Percentiles rank a stretch among this genome's conserved stretches.
Evolutionary conservation across 176 grass and related monocot genomes (phyloP).

Genomic region (Canna indica): DNA sequence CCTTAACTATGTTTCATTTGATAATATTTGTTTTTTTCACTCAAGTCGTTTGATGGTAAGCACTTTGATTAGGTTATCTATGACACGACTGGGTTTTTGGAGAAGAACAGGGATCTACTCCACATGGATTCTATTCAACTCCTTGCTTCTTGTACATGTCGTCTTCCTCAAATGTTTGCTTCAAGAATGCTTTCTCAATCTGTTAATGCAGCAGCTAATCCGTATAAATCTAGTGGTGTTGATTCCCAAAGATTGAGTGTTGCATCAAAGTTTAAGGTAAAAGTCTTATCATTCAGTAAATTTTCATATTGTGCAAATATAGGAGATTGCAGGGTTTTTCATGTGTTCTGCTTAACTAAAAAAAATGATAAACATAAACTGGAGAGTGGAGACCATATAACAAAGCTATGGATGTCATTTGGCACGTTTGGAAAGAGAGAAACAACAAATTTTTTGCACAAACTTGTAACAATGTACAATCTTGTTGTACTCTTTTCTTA

Average conservation of each 20-base stretch:
- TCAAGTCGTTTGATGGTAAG: slow-evolving; percentile 12
- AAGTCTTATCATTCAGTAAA: not conserved
- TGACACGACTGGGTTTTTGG: slow-evolving; percentile 84
- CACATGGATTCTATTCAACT: slow-evolving; percentile 89
- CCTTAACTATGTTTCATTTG: not conserved
- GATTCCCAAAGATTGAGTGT: slow-evolving; percentile 96
- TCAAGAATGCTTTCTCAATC: slow-evolving; percentile 88
- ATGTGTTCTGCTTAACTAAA: not conserved
- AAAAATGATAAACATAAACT: too few relatives aligned
- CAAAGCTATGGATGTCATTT: too few relatives aligned
- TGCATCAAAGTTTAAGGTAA: slow-evolving; percentile 94
- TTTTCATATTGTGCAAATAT: not conserved
- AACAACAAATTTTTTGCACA: too few relatives aligned
- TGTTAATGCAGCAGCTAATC: slow-evolving; percentile 34
- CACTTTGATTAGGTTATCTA: slow-evolving; percentile 52
- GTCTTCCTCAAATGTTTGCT: slow-evolving; percentile 72
- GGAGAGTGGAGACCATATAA: too few relatives aligned
- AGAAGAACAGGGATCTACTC: slow-evolving; percentile 98
- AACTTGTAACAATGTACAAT: too few relatives aligned
- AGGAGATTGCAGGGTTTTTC: not conserved
- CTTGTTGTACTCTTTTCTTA: too few relatives aligned
- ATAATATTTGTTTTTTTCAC: slow-evolving; percentile 14
- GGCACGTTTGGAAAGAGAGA: too few relatives aligned
- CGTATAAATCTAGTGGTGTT: slow-evolving; percentile 62
- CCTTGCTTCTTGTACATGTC: slow-evolving; percentile 62